Base-by-base conservation (phyloP, 2,329 filamentous ascomycete genomes). In the Eutypa lata region DNA sequence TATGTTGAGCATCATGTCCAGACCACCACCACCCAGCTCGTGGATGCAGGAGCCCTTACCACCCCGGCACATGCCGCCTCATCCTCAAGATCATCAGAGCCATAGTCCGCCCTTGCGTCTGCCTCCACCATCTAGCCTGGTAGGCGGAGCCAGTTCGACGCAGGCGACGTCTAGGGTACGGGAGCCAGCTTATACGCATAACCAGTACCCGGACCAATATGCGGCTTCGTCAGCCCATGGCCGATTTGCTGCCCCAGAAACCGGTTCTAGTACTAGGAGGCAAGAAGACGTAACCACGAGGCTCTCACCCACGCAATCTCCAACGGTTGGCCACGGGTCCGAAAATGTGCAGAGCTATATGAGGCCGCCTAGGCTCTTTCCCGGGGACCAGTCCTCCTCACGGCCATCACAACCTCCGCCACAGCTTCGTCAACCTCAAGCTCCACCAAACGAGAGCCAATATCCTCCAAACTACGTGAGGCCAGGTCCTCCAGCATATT, bases 1-100 rank as follows among this genome's bases (percentile, higher is more conserved):
- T 60, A 67, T 67, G 64, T 61, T 67, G 61, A 61, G 64, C 53
- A 58, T 61, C 53, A 67, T 67, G 64, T 60, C 64, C 51, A 63
- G 62, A 54, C 61, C 59, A 58, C 61, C 59, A 58, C 22, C 42
- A 24, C 55, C 60, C 47, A 59, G 65, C 56, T 61, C 63, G 45
- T 67, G 64, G 63, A 58, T 56, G 44, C 61, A 61, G 22, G 60
- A 62, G 51, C 57, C 57, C 57, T 65, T 63, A 53, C 57, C 58
- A 59, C 62, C 63, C 53, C 59, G 62, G 54, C 58, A 57, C 52
- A 40, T 57, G 42, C 56, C 60, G 22, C 62, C 60, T 50, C 65
- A 62, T 53, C 48, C 56, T 31, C 61, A 59, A 60, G 63, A 62
- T 22, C 59, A 61, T 40, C 59, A 58, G 19, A 40, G 59, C 24